Evolutionary conservation across 2,329 filamentous ascomycete genomes (phyloP).

Genomic region (Fusarium compactum): DNA sequence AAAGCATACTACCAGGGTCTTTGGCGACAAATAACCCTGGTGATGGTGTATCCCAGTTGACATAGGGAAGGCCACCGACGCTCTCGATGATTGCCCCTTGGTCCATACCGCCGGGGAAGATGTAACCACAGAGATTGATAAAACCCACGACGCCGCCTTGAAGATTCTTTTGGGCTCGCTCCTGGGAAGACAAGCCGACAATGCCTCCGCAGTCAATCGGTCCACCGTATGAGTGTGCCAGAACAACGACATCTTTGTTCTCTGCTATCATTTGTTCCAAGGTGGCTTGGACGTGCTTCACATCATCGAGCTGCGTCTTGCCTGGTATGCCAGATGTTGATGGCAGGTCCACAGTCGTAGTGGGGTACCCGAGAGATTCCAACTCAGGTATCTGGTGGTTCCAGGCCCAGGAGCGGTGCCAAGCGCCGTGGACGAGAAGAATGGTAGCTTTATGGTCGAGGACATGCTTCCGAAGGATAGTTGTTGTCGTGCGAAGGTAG

Average conservation of each 20-base stretch:
- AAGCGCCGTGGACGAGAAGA: neutral
- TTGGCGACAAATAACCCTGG: neutral
- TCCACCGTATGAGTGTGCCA: accelerated
- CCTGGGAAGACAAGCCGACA: neutral
- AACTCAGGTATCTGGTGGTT: neutral
- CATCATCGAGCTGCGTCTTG: neutral
- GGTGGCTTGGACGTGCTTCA: accelerated
- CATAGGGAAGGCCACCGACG: neutral
- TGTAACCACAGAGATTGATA: neutral
- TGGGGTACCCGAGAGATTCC: neutral
- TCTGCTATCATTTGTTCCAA: neutral
- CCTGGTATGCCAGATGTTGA: neutral
- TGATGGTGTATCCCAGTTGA: neutral
- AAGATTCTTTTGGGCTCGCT: neutral
- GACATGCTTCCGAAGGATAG: accelerated
- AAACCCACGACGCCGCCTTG: neutral
- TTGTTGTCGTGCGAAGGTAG: neutral
- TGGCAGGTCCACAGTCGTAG: neutral
- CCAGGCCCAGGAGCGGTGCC: neutral
- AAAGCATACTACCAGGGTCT: accelerated
- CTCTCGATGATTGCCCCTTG: neutral
- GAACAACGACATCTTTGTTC: neutral
- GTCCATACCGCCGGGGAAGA: neutral
- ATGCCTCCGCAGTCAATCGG: neutral
- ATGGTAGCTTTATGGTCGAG: accelerated